phyloP scores from a whole-genome alignment of 371 early-diverging fungal genomes.

The Actinomucor elegans region DNA sequence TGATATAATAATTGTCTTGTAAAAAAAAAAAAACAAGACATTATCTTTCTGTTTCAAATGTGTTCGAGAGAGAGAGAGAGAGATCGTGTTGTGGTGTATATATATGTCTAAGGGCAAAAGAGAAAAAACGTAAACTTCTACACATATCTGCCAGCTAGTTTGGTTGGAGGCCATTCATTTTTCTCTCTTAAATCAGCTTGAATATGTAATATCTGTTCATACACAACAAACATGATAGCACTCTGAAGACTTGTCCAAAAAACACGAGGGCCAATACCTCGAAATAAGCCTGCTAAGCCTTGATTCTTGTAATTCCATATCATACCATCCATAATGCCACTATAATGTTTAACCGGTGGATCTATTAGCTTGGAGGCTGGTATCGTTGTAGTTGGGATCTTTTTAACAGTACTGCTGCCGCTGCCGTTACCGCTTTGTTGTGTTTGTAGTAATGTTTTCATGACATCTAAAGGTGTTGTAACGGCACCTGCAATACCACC shows the following conservation, averaged over 20 bases:
- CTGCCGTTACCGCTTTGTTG: slow-evolving; percentile 43
- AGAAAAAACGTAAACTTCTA: no score
- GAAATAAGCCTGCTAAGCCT: slow-evolving; percentile 62
- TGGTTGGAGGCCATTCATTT: slow-evolving; percentile 44
- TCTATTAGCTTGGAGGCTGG: background rate
- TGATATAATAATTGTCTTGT: no score
- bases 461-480: slow-evolving; percentile 70
- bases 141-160: background rate
- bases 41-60: no score
- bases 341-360: slow-evolving; percentile 50
- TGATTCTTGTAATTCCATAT: slow-evolving; percentile 63
- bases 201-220: slow-evolving; percentile 61
- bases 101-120: no score
- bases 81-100: no score
- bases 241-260: slow-evolving; percentile 70
- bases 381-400: slow-evolving; percentile 14
- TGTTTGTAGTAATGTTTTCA: slow-evolving; percentile 70
- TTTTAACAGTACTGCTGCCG: background rate
- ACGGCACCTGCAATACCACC: slow-evolving; percentile 71
- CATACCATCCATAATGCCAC: slow-evolving; percentile 65
- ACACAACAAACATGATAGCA: slow-evolving; percentile 70
- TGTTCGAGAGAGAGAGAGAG: no score
- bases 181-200: slow-evolving; percentile 35
- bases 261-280: slow-evolving; percentile 67
- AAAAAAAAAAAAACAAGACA: no score